Conservation (phyloP, 129 eudicot genomes). For the Lactuca saligna region DNA sequence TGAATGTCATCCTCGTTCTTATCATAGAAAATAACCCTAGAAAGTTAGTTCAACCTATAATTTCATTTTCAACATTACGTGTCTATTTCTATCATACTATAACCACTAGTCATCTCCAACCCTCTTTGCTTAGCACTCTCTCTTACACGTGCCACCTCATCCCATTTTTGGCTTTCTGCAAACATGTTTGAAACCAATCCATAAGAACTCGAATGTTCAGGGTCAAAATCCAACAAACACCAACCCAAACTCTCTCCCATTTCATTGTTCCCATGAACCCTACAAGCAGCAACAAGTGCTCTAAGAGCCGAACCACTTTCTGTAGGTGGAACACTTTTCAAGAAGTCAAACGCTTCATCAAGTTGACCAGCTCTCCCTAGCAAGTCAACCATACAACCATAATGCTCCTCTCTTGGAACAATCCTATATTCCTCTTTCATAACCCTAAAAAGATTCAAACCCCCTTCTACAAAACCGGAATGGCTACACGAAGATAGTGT, state of each 20-base stretch:
- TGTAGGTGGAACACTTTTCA: constrained; percentile 34
- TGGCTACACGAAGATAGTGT: constrained; percentile 68
- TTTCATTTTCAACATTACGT: not conserved
- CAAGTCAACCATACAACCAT: constrained; percentile 62
- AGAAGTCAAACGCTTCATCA: constrained; percentile 48
- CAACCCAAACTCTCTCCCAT: constrained; percentile 53
- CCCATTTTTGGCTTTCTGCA: constrained; percentile 58
- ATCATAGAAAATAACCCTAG: not conserved
- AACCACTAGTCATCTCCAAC: constrained; percentile 45
- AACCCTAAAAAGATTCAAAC: constrained; percentile 40
- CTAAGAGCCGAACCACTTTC: constrained; percentile 42
- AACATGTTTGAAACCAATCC: constrained; percentile 51
- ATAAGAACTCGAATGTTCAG: constrained; percentile 46
- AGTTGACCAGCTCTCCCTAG: constrained; percentile 55
- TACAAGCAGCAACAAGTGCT: constrained; percentile 60
- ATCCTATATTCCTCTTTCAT: constrained; percentile 53
- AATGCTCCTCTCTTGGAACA: constrained; percentile 52
- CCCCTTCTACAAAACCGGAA: constrained; percentile 48
- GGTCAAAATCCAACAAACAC: constrained; percentile 52
- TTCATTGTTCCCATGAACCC: constrained; percentile 47
- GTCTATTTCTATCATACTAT: constrained; percentile 46
- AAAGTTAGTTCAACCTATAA: not conserved
- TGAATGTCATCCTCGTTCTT: not conserved
- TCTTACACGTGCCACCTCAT: constrained; percentile 46
- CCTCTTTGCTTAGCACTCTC: constrained; percentile 44